Conservation (phyloP, 345 rosid genomes). For the Cardamine occulta region DNA sequence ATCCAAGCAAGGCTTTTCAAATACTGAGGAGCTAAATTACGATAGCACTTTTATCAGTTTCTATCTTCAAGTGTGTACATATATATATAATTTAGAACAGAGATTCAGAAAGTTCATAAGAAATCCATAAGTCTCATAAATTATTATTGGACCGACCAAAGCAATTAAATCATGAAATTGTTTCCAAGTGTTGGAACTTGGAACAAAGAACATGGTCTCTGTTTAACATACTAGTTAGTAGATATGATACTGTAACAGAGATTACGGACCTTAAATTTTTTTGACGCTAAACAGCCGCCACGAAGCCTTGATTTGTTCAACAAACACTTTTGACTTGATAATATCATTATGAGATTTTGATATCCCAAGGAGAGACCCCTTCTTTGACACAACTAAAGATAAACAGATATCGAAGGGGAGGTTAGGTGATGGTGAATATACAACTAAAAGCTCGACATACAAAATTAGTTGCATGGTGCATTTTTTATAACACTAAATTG, state of each 20-base stretch:
- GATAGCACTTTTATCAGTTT: not conserved
- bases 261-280: not conserved
- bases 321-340: not conserved
- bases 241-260: not conserved
- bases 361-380: not conserved
- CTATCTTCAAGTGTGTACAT: not conserved
- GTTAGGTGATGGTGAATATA: not conserved
- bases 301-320: not conserved
- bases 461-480: not conserved
- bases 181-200: not conserved
- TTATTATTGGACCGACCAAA: not conserved
- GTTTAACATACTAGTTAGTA: not conserved
- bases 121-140: not conserved
- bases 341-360: not conserved
- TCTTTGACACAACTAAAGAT: too few species aligned
- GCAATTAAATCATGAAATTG: not conserved
- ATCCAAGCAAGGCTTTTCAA: not conserved
- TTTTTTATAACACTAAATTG: not conserved
- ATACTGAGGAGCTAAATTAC: not conserved
- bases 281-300: not conserved
- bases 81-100: not conserved
- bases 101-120: not conserved
- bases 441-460: not conserved
- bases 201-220: not conserved
- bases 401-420: not conserved